phyloP scores from a whole-genome alignment of 2,329 filamentous ascomycete genomes.

The Mycosphaerella arachidis region DNA sequence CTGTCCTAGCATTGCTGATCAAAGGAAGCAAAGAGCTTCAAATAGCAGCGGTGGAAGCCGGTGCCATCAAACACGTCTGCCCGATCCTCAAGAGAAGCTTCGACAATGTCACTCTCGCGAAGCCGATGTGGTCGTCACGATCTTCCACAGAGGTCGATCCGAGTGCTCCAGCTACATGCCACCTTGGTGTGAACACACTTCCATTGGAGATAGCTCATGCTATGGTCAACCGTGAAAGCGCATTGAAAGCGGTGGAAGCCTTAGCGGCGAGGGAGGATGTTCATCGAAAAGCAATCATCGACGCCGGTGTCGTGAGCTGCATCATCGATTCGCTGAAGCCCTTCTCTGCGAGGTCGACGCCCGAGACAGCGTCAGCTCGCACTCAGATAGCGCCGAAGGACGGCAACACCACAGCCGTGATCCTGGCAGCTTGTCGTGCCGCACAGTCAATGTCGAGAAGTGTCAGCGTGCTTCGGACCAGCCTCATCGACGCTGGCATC shows the following conservation, averaged over 20 bases:
- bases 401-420: slow-evolving; percentile 73
- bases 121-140: slow-evolving; percentile 53
- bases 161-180: slow-evolving; percentile 31
- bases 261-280: slow-evolving; percentile 77
- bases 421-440: slow-evolving; percentile 80
- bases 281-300: slow-evolving; percentile 75
- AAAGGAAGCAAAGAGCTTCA: slow-evolving; percentile 75
- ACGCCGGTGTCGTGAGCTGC: slow-evolving; percentile 73
- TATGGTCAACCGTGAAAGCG: slow-evolving; percentile 69
- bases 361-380: slow-evolving; percentile 27
- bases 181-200: slow-evolving; percentile 59
- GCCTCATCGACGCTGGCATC: slow-evolving; percentile 79
- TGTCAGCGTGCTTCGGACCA: slow-evolving; percentile 76
- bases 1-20: slow-evolving; percentile 72
- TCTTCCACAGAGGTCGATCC: slow-evolving; percentile 23
- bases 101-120: slow-evolving; percentile 50
- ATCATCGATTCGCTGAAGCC: slow-evolving; percentile 77
- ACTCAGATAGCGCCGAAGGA: slow-evolving; percentile 47
- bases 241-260: slow-evolving; percentile 74
- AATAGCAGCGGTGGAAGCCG: slow-evolving; percentile 71
- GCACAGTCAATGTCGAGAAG: slow-evolving; percentile 79
- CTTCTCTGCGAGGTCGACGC: slow-evolving; percentile 37
- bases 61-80: slow-evolving; percentile 58
- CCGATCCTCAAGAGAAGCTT: slow-evolving; percentile 63
- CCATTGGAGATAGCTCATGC: slow-evolving; percentile 61